Evolutionary conservation across 768 basidiomycete genomes (phyloP).

Genomic region (Lactarius indigo): DNA sequence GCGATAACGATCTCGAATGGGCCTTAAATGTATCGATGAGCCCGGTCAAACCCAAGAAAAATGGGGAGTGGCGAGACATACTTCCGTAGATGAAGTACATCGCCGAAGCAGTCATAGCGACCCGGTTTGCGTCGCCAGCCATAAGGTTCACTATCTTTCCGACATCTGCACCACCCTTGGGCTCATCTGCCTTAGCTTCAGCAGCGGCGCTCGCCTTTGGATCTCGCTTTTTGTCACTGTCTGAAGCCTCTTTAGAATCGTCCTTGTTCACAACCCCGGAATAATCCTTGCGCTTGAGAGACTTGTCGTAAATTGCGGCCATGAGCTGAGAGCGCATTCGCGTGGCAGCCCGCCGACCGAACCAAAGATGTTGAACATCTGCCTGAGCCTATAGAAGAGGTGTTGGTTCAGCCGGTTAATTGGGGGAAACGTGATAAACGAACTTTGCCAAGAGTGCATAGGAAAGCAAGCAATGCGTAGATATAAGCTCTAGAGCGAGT

Average conservation of each 20-base stretch:
- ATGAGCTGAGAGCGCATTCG: slow-evolving; percentile 77
- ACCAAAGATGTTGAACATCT: slow-evolving; percentile 77
- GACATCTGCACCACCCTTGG: slow-evolving; percentile 75
- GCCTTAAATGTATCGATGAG: slow-evolving; percentile 35
- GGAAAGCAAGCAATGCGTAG: slow-evolving; percentile 73
- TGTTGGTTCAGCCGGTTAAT: not conserved
- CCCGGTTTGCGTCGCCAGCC: slow-evolving; percentile 68
- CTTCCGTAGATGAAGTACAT: slow-evolving; percentile 68
- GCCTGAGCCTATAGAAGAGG: slow-evolving; percentile 35
- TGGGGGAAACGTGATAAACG: slow-evolving; percentile 3
- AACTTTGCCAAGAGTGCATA: slow-evolving; percentile 55
- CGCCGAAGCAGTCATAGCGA: slow-evolving; percentile 52
- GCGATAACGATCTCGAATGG: slow-evolving; percentile 80
- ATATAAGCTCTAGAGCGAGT: slow-evolving; percentile 63
- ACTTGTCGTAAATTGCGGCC: slow-evolving; percentile 86
- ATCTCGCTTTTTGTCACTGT: slow-evolving; percentile 17
- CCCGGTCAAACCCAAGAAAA: not conserved
- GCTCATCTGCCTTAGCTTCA: slow-evolving; percentile 40
- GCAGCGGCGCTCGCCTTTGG: slow-evolving; percentile 3
- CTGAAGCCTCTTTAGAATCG: slow-evolving; percentile 22
- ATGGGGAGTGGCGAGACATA: slow-evolving; percentile 29
- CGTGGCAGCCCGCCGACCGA: slow-evolving; percentile 68
- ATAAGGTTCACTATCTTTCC: slow-evolving; percentile 91
- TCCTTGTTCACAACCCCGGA: slow-evolving; percentile 67
- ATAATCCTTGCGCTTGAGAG: slow-evolving; percentile 77